Conservation (phyloP, 129 eudicot species). For the Lactuca saligna region DNA sequence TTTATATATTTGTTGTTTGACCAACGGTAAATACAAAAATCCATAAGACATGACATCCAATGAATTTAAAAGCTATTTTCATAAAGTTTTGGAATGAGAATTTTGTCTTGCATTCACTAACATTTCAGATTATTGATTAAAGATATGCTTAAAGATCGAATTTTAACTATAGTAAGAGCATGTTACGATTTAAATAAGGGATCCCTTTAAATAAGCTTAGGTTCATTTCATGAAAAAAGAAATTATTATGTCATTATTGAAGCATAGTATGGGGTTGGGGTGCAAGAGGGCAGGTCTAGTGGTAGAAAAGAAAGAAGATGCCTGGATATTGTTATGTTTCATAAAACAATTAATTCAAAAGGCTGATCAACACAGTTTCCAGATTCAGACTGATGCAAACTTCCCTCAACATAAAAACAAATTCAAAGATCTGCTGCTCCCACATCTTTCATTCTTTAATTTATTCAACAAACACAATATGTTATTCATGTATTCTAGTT, state of each 20-base stretch:
- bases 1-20: not conserved
- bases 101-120: not conserved
- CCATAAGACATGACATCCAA: not conserved
- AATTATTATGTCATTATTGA: slow-evolving; percentile 1
- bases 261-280: slow-evolving; percentile 21
- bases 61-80: not conserved
- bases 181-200: too few species aligned
- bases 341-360: slow-evolving; percentile 24
- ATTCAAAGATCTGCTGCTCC: slow-evolving; percentile 22
- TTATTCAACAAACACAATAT: not conserved
- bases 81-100: not conserved
- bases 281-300: slow-evolving; percentile 29
- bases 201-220: too few species aligned
- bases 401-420: slow-evolving; percentile 16
- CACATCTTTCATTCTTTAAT: not conserved
- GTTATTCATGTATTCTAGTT: not conserved
- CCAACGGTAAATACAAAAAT: not conserved
- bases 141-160: not conserved
- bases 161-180: not conserved
- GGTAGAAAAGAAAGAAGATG: slow-evolving; percentile 34
- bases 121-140: not conserved
- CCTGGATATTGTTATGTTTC: slow-evolving; percentile 36
- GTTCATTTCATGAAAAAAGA: not conserved
- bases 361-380: slow-evolving; percentile 40
- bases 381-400: slow-evolving; percentile 28